These are phyloP conservation scores for Globisporangium sylvaticum DNA, from an alignment of 352 stramenopile species.

Conservation along the genomic window DNA sequence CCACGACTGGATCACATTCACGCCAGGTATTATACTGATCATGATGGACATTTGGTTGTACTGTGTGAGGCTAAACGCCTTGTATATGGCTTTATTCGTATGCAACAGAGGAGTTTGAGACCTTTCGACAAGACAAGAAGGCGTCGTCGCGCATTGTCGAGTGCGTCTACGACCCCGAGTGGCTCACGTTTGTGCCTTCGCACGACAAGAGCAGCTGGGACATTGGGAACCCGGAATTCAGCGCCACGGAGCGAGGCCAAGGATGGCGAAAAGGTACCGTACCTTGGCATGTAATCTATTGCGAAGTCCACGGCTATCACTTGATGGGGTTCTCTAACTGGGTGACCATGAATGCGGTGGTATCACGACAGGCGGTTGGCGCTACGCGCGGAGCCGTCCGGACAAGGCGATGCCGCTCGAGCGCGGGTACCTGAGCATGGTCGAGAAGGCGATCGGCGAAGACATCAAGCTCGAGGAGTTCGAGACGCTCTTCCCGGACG, in stretches of 20 bases:
- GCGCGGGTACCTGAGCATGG: conserved; percentile 42
- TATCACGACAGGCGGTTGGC: conserved; percentile 56
- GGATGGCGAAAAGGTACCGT: conserved; percentile 78
- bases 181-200: conserved; percentile 79
- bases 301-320: neutral
- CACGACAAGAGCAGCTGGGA: conserved; percentile 84
- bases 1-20: conserved; percentile 86
- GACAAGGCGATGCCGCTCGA: conserved; percentile 70
- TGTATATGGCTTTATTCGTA: neutral
- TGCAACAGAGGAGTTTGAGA: conserved; percentile 62
- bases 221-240: conserved; percentile 59
- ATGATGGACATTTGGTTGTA: neutral
- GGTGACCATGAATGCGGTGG: neutral
- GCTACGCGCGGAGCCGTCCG: conserved; percentile 59
- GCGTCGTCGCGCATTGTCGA: conserved; percentile 79
- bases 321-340: neutral
- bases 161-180: conserved; percentile 79
- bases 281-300: neutral
- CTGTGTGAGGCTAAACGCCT: neutral
- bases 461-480: conserved; percentile 83
- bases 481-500: conserved; percentile 69
- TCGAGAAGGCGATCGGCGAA: conserved; percentile 73
- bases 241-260: conserved; percentile 49
- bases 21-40: conserved; percentile 37
- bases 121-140: conserved; percentile 79